Percentiles rank a stretch among this genome's conserved stretches.
Conservation (phyloP, 2,329 filamentous ascomycete species). For the Alternaria gaisen region DNA sequence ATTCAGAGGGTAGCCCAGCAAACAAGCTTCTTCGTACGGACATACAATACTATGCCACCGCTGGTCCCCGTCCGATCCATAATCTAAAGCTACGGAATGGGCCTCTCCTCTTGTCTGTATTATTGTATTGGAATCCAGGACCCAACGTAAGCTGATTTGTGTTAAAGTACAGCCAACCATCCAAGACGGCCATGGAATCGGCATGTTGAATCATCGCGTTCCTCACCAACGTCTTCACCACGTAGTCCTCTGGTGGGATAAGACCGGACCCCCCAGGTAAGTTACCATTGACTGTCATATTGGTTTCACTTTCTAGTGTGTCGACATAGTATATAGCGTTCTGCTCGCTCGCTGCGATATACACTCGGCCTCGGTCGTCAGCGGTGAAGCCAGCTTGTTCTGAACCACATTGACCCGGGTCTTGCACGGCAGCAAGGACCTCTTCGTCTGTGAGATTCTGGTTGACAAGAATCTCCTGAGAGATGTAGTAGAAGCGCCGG, state of each 20-base stretch:
- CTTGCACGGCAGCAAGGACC: conserved; percentile 49
- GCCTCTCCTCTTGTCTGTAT: conserved; percentile 49
- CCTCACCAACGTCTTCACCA: conserved; percentile 53
- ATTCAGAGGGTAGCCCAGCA: background rate
- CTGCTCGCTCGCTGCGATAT: conserved; percentile 55
- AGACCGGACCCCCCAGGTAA: conserved; percentile 44
- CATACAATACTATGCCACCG: conserved; percentile 28
- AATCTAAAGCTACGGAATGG: conserved; percentile 50
- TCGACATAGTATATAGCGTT: conserved; percentile 58
- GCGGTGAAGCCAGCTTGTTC: conserved; percentile 56
- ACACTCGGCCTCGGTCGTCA: conserved; percentile 53
- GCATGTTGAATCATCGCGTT: conserved; percentile 56
- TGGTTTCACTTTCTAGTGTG: conserved; percentile 47
- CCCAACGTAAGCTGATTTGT: conserved; percentile 54
- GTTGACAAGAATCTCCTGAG: conserved; percentile 49
- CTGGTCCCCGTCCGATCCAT: conserved; percentile 51
- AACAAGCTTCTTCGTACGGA: background rate
- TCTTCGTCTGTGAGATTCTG: conserved; percentile 45
- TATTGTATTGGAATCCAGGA: conserved; percentile 51
- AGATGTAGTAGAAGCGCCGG: conserved; percentile 53
- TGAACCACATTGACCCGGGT: conserved; percentile 52
- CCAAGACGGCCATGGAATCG: conserved; percentile 52
- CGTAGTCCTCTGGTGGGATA: conserved; percentile 48
- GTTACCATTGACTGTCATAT: conserved; percentile 48
- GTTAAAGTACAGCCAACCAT: conserved; percentile 55